Conservation (phyloP, 495 filamentous ascomycete genomes). For the Penicillium mononematosum region DNA sequence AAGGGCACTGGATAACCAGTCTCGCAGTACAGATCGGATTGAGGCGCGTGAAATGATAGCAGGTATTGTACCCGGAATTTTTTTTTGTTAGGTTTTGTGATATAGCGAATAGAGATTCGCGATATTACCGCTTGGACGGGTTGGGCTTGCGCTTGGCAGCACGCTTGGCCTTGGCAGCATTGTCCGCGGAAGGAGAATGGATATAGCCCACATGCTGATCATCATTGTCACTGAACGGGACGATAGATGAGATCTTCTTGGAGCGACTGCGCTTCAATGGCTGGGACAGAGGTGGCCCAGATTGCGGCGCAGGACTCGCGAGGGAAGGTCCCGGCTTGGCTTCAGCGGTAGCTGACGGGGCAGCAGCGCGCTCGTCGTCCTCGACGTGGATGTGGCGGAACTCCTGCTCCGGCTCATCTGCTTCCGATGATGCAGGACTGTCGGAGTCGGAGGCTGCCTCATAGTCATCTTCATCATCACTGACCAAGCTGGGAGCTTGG, state of each 20-base stretch:
- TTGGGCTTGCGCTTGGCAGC: slow-evolving; percentile 21
- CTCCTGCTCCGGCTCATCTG: slow-evolving; percentile 46
- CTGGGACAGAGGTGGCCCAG: slow-evolving; percentile 38
- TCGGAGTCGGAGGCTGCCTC: slow-evolving; percentile 53
- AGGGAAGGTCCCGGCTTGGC: slow-evolving; percentile 40
- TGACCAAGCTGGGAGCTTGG: slow-evolving; percentile 78
- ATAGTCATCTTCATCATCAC: slow-evolving; percentile 79
- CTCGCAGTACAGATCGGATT: background rate
- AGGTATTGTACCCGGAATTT: background rate
- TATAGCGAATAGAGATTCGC: background rate
- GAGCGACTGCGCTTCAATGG: slow-evolving; percentile 44
- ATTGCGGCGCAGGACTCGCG: slow-evolving; percentile 32
- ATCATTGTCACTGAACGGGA: slow-evolving; percentile 40
- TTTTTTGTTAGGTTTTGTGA: background rate
- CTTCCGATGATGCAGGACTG: slow-evolving; percentile 44
- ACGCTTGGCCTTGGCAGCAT: slow-evolving; percentile 28
- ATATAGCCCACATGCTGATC: slow-evolving; percentile 51
- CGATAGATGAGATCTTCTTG: slow-evolving; percentile 46
- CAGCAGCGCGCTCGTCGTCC: slow-evolving; percentile 45
- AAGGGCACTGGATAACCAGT: background rate
- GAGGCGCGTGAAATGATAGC: background rate
- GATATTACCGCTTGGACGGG: background rate
- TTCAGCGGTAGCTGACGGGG: slow-evolving; percentile 34
- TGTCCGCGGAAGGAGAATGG: slow-evolving; percentile 40
- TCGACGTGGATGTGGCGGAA: slow-evolving; percentile 55